Conservation (phyloP, 2,329 filamentous ascomycete genomes). For the Ophiosphaerella herpotricha region DNA sequence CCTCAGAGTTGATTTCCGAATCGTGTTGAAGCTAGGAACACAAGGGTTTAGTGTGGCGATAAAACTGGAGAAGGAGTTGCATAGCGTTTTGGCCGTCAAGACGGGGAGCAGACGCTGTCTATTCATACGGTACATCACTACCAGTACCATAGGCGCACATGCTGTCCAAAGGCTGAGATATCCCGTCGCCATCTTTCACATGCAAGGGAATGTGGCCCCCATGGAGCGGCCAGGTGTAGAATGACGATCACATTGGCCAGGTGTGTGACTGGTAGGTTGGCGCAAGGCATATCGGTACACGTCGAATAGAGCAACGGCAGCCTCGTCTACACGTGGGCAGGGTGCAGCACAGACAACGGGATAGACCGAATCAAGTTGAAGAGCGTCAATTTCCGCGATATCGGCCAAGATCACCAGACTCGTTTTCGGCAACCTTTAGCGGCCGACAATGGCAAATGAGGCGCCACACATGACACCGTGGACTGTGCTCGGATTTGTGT, state of each 20-base stretch:
- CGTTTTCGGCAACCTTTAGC: conserved; percentile 19
- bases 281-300: conserved; percentile 12
- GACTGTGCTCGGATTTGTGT: conserved; percentile 8
- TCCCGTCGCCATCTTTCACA: conserved; percentile 15
- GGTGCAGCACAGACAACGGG: conserved; percentile 30
- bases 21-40: conserved; percentile 16
- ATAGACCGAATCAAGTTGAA: conserved; percentile 38
- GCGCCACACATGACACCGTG: conserved; percentile 26
- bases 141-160: conserved; percentile 11
- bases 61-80: conserved; percentile 27
- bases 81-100: conserved; percentile 12
- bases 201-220: conserved; percentile 1
- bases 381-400: conserved; percentile 29
- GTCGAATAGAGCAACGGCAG: conserved; percentile 31
- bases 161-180: conserved; percentile 18
- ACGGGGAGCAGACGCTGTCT: conserved; percentile 17
- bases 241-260: conserved; percentile 24
- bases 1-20: conserved; percentile 26
- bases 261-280: conserved; percentile 29
- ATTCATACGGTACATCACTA: conserved; percentile 20
- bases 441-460: conserved; percentile 19
- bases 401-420: conserved; percentile 31
- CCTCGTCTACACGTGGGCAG: conserved; percentile 32
- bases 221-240: conserved; percentile 11
- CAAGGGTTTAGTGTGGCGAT: conserved; percentile 24